phyloP scores from a whole-genome alignment of 192 early-diverging fungal genomes.

The Coemansia sp. region DNA sequence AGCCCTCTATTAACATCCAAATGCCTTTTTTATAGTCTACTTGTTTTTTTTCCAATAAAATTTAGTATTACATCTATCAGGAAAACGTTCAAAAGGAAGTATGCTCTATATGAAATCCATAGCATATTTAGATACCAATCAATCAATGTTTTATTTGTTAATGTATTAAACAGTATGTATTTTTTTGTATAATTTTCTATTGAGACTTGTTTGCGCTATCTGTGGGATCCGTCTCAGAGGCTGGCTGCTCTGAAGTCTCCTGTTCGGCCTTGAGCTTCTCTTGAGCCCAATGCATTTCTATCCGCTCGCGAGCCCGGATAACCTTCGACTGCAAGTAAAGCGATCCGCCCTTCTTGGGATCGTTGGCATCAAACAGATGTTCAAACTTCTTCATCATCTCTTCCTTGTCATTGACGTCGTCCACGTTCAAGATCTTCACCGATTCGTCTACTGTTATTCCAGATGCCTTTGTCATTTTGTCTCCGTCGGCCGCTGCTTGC shows the following conservation, averaged over 20 bases:
- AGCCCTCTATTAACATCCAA: too few species aligned
- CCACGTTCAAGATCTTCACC: constrained; percentile 82
- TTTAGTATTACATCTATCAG: too few species aligned
- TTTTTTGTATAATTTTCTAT: background rate
- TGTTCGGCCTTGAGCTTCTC: constrained; percentile 47
- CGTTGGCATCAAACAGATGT: constrained; percentile 83
- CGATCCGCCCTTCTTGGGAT: constrained; percentile 80
- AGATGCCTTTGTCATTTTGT: constrained; percentile 70
- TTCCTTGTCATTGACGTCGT: constrained; percentile 60
- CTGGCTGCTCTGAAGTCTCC: constrained; percentile 10
- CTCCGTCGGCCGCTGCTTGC: constrained; percentile 54
- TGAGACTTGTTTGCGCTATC: constrained; percentile 1
- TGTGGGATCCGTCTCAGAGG: constrained; percentile 2
- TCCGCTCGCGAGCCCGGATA: constrained; percentile 86
- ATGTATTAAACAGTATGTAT: background rate
- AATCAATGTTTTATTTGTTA: background rate
- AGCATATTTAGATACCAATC: too few species aligned
- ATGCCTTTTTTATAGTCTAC: too few species aligned
- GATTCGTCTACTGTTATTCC: constrained; percentile 91
- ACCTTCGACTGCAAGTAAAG: constrained; percentile 95
- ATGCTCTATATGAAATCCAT: too few species aligned
- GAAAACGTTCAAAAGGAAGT: too few species aligned
- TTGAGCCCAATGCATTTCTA: constrained; percentile 82
- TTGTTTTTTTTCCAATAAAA: background rate
- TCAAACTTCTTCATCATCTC: constrained; percentile 74